Evolutionary conservation across 1,284 basidiomycete species (phyloP).

Genomic region (Caloboletus inedulis): DNA sequence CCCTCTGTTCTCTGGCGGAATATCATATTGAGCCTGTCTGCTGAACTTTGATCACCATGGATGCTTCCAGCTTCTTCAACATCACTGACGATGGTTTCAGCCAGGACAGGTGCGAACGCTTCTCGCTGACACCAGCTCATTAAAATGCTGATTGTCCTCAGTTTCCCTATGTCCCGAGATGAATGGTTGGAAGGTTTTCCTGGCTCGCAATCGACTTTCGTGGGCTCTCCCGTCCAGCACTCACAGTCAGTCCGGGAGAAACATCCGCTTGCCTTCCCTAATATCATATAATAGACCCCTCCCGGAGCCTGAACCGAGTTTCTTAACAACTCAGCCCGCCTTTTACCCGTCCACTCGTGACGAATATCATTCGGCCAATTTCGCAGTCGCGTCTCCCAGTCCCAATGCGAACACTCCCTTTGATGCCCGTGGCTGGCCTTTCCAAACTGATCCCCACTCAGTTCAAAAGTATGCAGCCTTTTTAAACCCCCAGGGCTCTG

Average conservation of each 20-base stretch:
- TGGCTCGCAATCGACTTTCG: background rate
- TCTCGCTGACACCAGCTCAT: background rate
- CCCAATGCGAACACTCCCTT: rapidly evolving
- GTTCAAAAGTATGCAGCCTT: background rate
- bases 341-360: too few relatives aligned
- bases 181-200: background rate
- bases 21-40: too few relatives aligned
- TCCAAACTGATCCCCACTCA: background rate
- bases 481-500: background rate
- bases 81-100: rapidly evolving
- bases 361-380: too few relatives aligned
- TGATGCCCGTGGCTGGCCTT: too few relatives aligned
- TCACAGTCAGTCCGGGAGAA: constrained; percentile 3
- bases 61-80: background rate
- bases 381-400: rapidly evolving
- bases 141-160: background rate
- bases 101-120: background rate
- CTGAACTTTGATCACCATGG: constrained; percentile 2
- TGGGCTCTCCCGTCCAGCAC: constrained; percentile 5
- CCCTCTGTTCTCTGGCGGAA: too few relatives aligned
- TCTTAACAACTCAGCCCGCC: background rate
- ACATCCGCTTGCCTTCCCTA: background rate
- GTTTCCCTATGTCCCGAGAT: background rate
- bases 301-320: background rate
- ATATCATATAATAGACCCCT: constrained; percentile 5